Evolutionary conservation across 495 filamentous ascomycete species (phyloP).

Genomic region (Penicillium samsonianum): DNA sequence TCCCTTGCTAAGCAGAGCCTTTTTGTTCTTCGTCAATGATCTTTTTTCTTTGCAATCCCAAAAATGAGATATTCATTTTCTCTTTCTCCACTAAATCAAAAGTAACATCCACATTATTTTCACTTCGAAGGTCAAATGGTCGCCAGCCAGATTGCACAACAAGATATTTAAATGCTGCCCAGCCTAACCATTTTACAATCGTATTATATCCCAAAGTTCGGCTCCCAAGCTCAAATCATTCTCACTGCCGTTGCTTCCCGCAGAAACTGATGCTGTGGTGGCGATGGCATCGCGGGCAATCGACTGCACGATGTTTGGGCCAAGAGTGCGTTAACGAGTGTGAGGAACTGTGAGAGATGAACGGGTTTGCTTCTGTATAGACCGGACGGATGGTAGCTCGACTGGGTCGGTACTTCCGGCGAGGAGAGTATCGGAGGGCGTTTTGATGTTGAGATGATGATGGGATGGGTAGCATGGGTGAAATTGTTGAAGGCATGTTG

Average conservation of each 20-base stretch:
- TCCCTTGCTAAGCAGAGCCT: background rate
- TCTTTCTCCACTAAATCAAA: background rate
- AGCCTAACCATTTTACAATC: background rate
- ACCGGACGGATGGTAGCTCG: background rate
- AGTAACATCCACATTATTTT: background rate
- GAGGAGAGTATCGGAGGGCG: background rate
- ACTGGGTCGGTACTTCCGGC: background rate
- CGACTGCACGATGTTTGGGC: constrained; percentile 3
- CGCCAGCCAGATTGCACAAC: background rate
- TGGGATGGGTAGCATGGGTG: background rate
- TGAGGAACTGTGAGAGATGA: background rate
- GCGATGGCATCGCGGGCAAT: constrained; percentile 1
- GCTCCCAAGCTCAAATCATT: background rate
- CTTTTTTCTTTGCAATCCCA: background rate
- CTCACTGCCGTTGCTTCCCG: background rate
- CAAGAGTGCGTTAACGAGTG: constrained; percentile 11
- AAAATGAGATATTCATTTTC: background rate
- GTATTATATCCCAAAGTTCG: background rate
- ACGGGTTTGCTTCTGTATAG: constrained; percentile 8
- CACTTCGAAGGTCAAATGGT: background rate
- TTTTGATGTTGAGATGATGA: background rate
- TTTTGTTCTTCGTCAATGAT: background rate
- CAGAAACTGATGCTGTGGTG: background rate
- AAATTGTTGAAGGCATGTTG: background rate
- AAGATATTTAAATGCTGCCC: background rate